Evolutionary conservation across 495 filamentous ascomycete species (phyloP).

Genomic region (Lophiostoma macrostomum): DNA sequence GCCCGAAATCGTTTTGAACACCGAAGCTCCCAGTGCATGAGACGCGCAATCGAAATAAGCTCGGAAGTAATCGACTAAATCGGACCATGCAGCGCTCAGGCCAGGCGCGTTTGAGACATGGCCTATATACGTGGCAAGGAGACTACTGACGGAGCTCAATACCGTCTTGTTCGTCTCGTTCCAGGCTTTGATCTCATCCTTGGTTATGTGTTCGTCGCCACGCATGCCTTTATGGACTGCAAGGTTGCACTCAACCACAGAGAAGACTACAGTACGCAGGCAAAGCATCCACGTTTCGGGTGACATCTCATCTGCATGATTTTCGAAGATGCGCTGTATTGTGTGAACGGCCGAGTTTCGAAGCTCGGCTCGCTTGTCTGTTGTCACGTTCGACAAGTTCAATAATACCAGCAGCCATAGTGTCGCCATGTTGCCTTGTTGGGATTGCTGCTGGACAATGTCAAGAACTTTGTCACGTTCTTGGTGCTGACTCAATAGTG

Average conservation of each 20-base stretch:
- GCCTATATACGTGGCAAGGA: slow-evolving; percentile 64
- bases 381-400: slow-evolving; percentile 71
- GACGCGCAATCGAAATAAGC: slow-evolving; percentile 34
- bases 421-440: slow-evolving; percentile 54
- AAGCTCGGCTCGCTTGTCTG: slow-evolving; percentile 76
- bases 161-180: slow-evolving; percentile 74
- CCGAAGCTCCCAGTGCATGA: slow-evolving; percentile 34
- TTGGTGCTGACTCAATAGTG: slow-evolving; percentile 42
- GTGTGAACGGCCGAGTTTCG: slow-evolving; percentile 92
- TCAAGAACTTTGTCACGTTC: slow-evolving; percentile 46
- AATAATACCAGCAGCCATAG: slow-evolving; percentile 85
- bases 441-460: slow-evolving; percentile 49
- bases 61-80: slow-evolving; percentile 27
- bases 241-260: slow-evolving; percentile 57
- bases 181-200: slow-evolving; percentile 56
- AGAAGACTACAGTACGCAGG: slow-evolving; percentile 73
- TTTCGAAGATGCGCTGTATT: slow-evolving; percentile 85
- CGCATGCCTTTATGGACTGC: slow-evolving; percentile 30
- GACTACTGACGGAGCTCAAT: slow-evolving; percentile 62
- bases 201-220: slow-evolving; percentile 8
- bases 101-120: slow-evolving; percentile 25
- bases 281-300: slow-evolving; percentile 81
- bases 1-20: slow-evolving; percentile 33
- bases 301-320: slow-evolving; percentile 76
- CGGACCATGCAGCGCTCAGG: slow-evolving; percentile 36